Evolutionary conservation across 441 rosid species (phyloP), one percentile per base, ranked within the genome.

Genomic region (Bruguiera hainesii): DNA sequence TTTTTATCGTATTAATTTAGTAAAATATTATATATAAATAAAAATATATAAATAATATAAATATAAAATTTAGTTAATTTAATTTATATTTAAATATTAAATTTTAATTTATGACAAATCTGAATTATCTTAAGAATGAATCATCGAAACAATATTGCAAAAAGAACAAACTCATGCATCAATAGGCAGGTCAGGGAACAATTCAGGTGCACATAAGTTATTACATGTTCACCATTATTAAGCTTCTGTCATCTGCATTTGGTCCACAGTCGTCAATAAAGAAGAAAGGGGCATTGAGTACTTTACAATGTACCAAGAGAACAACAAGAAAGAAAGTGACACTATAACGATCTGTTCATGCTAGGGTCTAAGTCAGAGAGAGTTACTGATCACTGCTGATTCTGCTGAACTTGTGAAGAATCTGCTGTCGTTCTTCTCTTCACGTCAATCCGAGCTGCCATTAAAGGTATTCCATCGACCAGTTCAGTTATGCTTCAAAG

Each of bases 381-480:
- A 85, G 71, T 67, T 85, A 39, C 65, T 83, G 31, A 68, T 87
- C 51, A 63, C 73, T 20, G 74, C 82, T 57, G 92, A 85, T 75
- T 80, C 87, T 21, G 64, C 51, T 76, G 88, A 87, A 53, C 62
- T 82, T 28, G 71, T 69, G 80, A 80, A 76, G 72, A 83, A 73
- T 65, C 46, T 82, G 15, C 82, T 79, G 4, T 52, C 64, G 55
- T 83, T 87, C 76, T 68, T 82, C 60, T 57, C 77, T 61, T 77
- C 79, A 7, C 80, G 74, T 25, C 75, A 80, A 46, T 75, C 80
- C 7, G 79, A 77, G 30, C 70, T 87, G 51, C 79, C 82, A 28
- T 76, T 80, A 50, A 80, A 74, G 68, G 73, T 68, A 64, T 66
- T 81, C 35, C 72, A 55, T 29, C 75, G 60, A 26, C 72, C 75